Base-by-base conservation (phyloP, 2,329 filamentous ascomycete genomes). In the Trichoderma sp. region DNA sequence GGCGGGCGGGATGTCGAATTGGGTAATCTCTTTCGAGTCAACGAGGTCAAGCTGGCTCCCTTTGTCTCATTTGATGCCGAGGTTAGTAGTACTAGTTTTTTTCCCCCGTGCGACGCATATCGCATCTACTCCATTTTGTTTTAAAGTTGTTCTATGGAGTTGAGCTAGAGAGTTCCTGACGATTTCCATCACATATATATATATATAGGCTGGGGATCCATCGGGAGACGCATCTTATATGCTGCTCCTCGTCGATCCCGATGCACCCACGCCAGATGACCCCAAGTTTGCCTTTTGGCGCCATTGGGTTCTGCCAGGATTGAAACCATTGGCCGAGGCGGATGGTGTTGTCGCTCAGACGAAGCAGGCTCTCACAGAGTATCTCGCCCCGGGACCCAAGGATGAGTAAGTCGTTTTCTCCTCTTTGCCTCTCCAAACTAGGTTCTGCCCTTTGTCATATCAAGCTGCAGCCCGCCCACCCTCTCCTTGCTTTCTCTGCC, bases 201-300 rank as follows among this genome's bases (percentile, higher is more conserved):
- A 20, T 53, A 39, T 63, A 65, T 69, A 81, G 76, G 34, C 72
- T 6, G 77, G 75, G n/a, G 75, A 76, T 3, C 72, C 76, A 0
- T 72, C 76, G 9, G 77, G 76, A 53, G 58, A 62, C 32, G 74
- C 78, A 0, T 80, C 79, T 1, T 88, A 86, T 77, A 81, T 83
- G 43, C 78, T 87, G 65, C 78, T 88, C 73, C 80, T 88, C 53
- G 80, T 87, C 26, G 87, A 88, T 70, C 86, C 86, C 0, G 87
- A 88, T 72, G 86, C 86, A 23, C 87, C 87, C 0, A 88, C 85
- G 0, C 87, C 86, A 0, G 84, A 86, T 43, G 84, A 88, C 65
- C 85, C 85, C 6, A 87, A 85, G 74, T 88, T 86, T 75, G 84
- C 85, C 0, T 87, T 85, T 75, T 88, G 86, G 85, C 80, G 86